Evolutionary conservation across 2,329 filamentous ascomycete species (phyloP), one percentile per base, ranked within the genome.

Genomic region (Emergomyces orientalis): DNA sequence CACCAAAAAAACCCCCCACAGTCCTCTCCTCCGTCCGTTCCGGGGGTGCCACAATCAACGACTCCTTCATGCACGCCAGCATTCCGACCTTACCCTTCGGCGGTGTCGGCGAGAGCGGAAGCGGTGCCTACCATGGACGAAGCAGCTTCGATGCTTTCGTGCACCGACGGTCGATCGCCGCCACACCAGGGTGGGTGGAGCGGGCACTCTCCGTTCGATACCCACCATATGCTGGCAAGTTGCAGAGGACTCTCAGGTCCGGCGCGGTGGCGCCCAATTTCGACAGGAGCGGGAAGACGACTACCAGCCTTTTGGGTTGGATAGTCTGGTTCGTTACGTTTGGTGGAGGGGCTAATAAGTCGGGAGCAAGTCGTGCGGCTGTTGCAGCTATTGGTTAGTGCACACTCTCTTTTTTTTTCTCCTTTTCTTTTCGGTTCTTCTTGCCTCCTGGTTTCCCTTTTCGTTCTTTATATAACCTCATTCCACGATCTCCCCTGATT

Each of bases 51-150:
- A 82, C 77, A 55, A 69, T 79, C 67, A 81, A 81, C 65, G 79
- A 81, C 72, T 82, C 84, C 61, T 88, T 85, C 74, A 87, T 88
- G 78, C 89, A 91, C 73, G 86, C 82, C 64, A 82, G 83, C 27
- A 82, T 94, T 66, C 82, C 84, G 39, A 89, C 86, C 1, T 79
- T 94, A 1, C 81, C 88, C 45, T 96, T 96, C 73, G 91, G 91
- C 66, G 91, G 91, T 69, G 88, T 96, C 8, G 91, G 91, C 66
- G 84, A 88, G 68, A 90, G 87, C 54, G 91, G 91, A 61, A 82
- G 83, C 65, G 91, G 91, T 65, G 79, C 84, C 37, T 95, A 95
- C 79, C 86, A 89, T 69, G 91, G 91, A 64, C 86, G 86, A 71
- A 81, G 88, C n/a, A 79, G 76, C 51, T 87, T 87, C 72, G 85